Percentiles rank a stretch among this genome's conserved stretches.
Conservation (phyloP, 2,329 filamentous ascomycete species). For the Ilyonectria robusta region DNA sequence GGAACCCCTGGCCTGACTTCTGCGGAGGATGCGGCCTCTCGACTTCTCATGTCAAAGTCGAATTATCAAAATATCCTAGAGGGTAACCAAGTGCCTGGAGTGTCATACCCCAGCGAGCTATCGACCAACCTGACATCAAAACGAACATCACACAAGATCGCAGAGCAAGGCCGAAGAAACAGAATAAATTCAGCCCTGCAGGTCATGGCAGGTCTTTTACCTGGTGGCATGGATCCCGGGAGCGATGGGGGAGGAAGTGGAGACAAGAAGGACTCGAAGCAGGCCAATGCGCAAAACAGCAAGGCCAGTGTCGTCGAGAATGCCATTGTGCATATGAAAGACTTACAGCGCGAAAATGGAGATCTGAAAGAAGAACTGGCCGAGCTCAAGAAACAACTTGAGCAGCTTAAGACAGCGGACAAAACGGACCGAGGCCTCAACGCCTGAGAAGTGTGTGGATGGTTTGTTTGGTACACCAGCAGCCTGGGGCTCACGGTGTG, state of each 20-base stretch:
- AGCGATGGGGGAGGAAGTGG: slow-evolving; percentile 58
- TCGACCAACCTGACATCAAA: slow-evolving; percentile 97
- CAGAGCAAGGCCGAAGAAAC: slow-evolving; percentile 94
- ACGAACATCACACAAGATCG: slow-evolving; percentile 97
- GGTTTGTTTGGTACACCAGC: slow-evolving; percentile 11
- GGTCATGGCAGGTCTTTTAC: slow-evolving; percentile 91
- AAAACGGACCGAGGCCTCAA: slow-evolving; percentile 31
- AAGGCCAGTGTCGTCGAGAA: slow-evolving; percentile 98
- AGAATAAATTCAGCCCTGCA: slow-evolving; percentile 94
- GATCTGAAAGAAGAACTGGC: slow-evolving; percentile 74
- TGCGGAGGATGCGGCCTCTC: slow-evolving; percentile 73
- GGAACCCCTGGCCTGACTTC: slow-evolving; percentile 64
- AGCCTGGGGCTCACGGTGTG: slow-evolving; percentile 15
- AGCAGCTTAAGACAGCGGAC: slow-evolving; percentile 42
- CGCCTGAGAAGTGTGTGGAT: slow-evolving; percentile 7
- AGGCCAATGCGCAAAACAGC: slow-evolving; percentile 76
- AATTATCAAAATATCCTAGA: slow-evolving; percentile 99
- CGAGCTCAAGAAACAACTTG: slow-evolving; percentile 51
- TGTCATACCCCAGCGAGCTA: slow-evolving; percentile 90
- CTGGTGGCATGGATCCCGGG: slow-evolving; percentile 64
- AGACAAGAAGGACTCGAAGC: slow-evolving; percentile 64
- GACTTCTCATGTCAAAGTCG: slow-evolving; percentile 91
- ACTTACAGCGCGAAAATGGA: slow-evolving; percentile 81
- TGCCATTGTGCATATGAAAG: slow-evolving; percentile 95
- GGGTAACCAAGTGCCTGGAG: slow-evolving; percentile 89